Conservation (phyloP, 1,139 yeast species). For the Suhomyces anneliseae region DNA sequence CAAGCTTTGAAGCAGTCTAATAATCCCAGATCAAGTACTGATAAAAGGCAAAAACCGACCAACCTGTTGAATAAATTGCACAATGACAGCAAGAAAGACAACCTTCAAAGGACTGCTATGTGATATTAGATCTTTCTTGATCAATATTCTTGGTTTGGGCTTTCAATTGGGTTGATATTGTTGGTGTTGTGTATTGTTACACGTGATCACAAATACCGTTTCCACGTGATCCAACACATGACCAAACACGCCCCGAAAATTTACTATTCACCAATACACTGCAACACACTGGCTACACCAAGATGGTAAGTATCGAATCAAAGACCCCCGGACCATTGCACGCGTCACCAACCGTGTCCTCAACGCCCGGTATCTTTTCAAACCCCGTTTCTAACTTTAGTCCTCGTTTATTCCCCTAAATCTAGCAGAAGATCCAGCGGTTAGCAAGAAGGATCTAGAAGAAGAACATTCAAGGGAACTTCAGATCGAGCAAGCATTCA, state of each 20-base stretch:
- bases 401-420: constrained; percentile 83
- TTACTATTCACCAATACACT: background rate
- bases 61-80: no score
- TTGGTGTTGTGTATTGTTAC: no score
- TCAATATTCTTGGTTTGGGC: no score
- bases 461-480: constrained; percentile 90
- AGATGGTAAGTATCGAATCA: background rate
- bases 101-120: no score
- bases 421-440: constrained; percentile 64
- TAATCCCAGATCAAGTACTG: no score
- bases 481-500: constrained; percentile 84
- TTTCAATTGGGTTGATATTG: no score
- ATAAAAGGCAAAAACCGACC: no score
- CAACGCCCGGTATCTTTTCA: background rate
- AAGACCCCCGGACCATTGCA: no score
- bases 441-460: constrained; percentile 52
- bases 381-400: constrained; percentile 18
- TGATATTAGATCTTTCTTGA: no score
- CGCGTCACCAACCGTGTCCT: background rate
- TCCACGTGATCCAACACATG: background rate
- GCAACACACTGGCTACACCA: background rate
- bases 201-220: no score
- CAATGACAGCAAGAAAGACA: no score
- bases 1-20: no score
- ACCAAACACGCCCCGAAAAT: background rate